These are phyloP conservation scores for Trichoderma koningiopsis DNA, from an alignment of 2,329 filamentous ascomycete species.

Conservation along the genomic window DNA sequence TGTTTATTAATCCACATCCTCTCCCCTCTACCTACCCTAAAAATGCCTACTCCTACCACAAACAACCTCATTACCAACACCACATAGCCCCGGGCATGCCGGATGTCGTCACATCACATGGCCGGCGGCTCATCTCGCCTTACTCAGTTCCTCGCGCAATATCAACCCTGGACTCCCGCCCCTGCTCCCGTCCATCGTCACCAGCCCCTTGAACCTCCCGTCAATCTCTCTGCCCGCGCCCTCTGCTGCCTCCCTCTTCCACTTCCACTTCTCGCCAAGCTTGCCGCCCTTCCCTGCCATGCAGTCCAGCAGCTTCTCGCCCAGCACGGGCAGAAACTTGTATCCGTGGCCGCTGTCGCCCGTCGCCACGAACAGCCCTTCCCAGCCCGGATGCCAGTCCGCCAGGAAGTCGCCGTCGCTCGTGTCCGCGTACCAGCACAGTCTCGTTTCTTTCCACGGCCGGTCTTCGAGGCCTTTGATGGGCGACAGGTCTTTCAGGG, in stretches of 20 bases:
- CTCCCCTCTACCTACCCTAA: neutral
- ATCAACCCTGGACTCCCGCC: conserved; percentile 51
- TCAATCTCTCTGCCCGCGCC: conserved; percentile 39
- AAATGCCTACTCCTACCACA: neutral
- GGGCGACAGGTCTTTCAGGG: conserved; percentile 63
- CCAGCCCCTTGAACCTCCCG: conserved; percentile 43
- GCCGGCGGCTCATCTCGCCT: neutral
- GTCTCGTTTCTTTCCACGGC: conserved; percentile 61
- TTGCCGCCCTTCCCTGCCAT: conserved; percentile 51
- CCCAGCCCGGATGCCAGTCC: conserved; percentile 65
- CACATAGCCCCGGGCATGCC: conserved; percentile 2
- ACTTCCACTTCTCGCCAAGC: conserved; percentile 62
- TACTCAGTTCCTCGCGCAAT: conserved; percentile 47
- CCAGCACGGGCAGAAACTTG: conserved; percentile 70
- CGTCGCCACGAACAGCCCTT: conserved; percentile 61
- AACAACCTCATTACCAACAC: neutral
- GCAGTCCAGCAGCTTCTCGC: conserved; percentile 61
- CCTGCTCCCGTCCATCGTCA: conserved; percentile 57
- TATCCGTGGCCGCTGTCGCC: conserved; percentile 67
- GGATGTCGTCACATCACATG: neutral
- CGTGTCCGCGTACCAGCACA: conserved; percentile 80
- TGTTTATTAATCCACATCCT: neutral
- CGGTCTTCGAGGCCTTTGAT: conserved; percentile 56
- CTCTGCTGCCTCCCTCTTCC: conserved; percentile 58
- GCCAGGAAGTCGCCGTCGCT: conserved; percentile 71